Evolutionary conservation across 1,284 basidiomycete species (phyloP).

Genomic region (Heterobasidion occidentale): DNA sequence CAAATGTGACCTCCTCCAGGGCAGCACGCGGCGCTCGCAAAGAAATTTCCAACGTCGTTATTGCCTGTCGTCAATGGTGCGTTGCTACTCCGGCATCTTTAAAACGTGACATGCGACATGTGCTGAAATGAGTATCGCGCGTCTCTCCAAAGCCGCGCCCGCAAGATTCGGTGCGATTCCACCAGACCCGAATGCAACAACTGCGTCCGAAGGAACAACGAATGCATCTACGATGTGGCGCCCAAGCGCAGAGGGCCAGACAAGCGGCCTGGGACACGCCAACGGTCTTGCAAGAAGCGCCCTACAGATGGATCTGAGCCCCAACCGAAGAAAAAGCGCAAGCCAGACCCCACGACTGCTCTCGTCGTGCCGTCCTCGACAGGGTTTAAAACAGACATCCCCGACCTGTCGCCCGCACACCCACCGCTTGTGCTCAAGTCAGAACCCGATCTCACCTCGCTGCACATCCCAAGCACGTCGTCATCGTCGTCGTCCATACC

Average conservation of each 20-base stretch:
- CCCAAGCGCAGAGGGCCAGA: conserved; percentile 78
- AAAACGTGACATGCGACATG: background rate
- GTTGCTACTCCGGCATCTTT: conserved; percentile 8
- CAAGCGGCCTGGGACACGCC: conserved; percentile 73
- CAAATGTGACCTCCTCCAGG: conserved; percentile 1
- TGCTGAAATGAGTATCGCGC: conserved; percentile 23
- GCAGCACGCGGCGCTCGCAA: conserved; percentile 28
- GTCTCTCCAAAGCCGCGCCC: conserved; percentile 47
- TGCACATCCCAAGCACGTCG: background rate
- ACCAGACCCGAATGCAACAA: conserved; percentile 72
- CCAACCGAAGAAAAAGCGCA: conserved; percentile 53
- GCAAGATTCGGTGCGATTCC: conserved; percentile 81
- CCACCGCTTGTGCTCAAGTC: background rate
- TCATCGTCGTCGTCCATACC: background rate
- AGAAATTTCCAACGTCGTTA: conserved; percentile 62
- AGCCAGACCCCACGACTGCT: conserved; percentile 23
- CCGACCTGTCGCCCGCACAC: conserved; percentile 5
- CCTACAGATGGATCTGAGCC: conserved; percentile 46
- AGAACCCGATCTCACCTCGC: background rate
- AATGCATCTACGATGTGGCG: conserved; percentile 68
- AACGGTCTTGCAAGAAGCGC: conserved; percentile 74
- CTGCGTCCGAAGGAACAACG: conserved; percentile 65
- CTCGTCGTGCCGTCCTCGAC: conserved; percentile 17
- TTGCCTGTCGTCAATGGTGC: conserved; percentile 32
- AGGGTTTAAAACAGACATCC: conserved; percentile 19